Base-by-base conservation (phyloP, 768 basidiomycete genomes). In the Tulasnella sp. region DNA sequence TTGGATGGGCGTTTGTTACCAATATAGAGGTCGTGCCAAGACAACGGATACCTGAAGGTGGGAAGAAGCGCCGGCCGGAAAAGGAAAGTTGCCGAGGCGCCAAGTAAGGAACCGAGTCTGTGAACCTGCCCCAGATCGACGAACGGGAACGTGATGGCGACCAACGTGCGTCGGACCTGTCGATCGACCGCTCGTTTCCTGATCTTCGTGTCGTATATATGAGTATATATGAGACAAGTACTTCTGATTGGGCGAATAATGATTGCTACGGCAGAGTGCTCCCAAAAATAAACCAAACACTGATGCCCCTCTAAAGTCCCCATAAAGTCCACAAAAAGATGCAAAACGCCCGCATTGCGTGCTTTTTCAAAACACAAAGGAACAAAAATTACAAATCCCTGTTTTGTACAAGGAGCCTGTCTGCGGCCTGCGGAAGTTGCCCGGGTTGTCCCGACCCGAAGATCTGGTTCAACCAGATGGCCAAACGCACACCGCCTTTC, bases 381-480 rank as follows among this genome's bases (percentile, higher is more conserved):
- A 44, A 3, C 44, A 16, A 44, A 44, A 44, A 44, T 44, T 67
- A 67, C 4, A 67, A 5, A 15, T 29, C 61, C 61, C 61, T 67
- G 1, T 32, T 29, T 18, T 67, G 61, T 11, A 67, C 61, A 5
- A 67, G 15, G 5, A 32, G 13, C 29, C 11, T 67, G 23, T 35
- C 29, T 5, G 61, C 26, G 32, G 61, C 29, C 1, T 4, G 11
- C 29, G 61, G 72, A 48, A n/a, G 72, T 42, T 73, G 46, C 13
- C 72, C 72, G 46, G 42, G 72, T 18, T 73, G 42, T 39, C 72
- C 72, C 15, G 61, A 67, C 61, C 61, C 61, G 61, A 67, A 79
- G 46, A 79, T 39, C 42, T 74, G 76, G 48, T 79, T 75, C 61
- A 79, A 67, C 79, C 74, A 79, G 5, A 74, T 75, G 6, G 79